Evolutionary conservation across 306 rosid species (phyloP).

Genomic region (apple (Malus domestica)): ASM211411v1 NC_041801.1:37185501-37186000

Average conservation of each 20-base stretch:
- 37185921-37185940: conserved; percentile 8
- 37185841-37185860: conserved; percentile 99
- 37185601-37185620: background rate
- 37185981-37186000: conserved; percentile 1
- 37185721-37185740: conserved; percentile 92
- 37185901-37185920: background rate
- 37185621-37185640: background rate
- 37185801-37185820: conserved; percentile 89
- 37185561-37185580: background rate
- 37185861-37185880: conserved; percentile 26
- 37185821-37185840: conserved; percentile 89
- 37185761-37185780: conserved; percentile 96
- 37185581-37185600: background rate
- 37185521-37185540: conserved; percentile 11
- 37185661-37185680: background rate
- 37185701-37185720: conserved; percentile 13
- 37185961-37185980: background rate
- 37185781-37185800: conserved; percentile 87
- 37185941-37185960: background rate
- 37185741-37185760: conserved; percentile 98
- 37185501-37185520: conserved; percentile 99
- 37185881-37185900: background rate
- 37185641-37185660: background rate
- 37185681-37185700: background rate
- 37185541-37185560: background rate